Evolutionary conservation across 345 rosid species (phyloP).

Genomic region (Eutrema japonicum): DNA sequence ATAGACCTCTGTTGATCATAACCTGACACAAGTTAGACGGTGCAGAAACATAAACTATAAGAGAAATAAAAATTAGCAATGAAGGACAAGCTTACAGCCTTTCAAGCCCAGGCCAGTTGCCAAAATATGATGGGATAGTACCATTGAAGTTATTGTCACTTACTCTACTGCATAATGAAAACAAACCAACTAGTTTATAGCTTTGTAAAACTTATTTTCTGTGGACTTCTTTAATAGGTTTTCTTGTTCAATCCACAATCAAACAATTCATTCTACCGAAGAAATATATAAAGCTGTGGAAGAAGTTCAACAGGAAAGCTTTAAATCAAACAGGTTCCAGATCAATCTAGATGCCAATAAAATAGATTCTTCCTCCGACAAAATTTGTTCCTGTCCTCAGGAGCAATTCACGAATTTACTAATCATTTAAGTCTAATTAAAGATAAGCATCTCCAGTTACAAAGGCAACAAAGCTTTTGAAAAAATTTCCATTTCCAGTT

Average conservation of each 20-base stretch:
- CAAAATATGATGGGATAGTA: constrained; percentile 57
- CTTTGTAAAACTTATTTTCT: background rate
- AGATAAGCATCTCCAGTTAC: background rate
- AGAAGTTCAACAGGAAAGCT: no score
- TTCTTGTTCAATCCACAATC: background rate
- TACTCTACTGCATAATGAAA: constrained; percentile 54
- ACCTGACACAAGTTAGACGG: background rate
- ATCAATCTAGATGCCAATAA: background rate
- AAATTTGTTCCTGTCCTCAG: no score
- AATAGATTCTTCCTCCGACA: background rate
- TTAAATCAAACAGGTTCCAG: constrained; percentile 4
- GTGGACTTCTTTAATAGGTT: no score
- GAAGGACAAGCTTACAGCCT: constrained; percentile 58
- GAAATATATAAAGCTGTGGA: background rate
- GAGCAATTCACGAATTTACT: background rate
- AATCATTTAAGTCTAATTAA: background rate
- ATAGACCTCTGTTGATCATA: constrained; percentile 39
- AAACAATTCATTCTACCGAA: background rate
- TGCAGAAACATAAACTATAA: background rate
- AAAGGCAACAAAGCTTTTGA: background rate
- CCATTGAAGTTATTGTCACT: constrained; percentile 72
- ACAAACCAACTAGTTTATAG: background rate
- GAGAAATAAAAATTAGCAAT: background rate
- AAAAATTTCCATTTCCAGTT: background rate
- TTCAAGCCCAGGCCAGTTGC: constrained; percentile 55